These are phyloP conservation scores for Cladorrhinum sp. DNA, from an alignment of 2,329 filamentous ascomycete genomes.

Conservation along the genomic window DNA sequence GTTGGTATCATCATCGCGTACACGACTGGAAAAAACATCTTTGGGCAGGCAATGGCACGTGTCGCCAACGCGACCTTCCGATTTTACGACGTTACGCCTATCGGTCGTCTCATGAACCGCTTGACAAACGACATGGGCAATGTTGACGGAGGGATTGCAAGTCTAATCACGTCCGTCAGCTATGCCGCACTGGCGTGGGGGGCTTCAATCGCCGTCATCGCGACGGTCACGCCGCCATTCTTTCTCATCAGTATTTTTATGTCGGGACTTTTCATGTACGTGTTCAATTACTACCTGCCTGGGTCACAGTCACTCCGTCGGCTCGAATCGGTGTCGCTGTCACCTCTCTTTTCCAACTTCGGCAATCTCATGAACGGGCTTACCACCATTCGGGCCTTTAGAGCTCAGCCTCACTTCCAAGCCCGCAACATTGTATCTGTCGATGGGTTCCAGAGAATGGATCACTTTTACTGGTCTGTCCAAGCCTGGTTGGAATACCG, in stretches of 20 bases:
- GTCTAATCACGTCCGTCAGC: slow-evolving; percentile 67
- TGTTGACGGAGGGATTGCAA: slow-evolving; percentile 80
- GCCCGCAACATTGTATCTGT: slow-evolving; percentile 75
- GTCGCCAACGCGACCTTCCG: slow-evolving; percentile 81
- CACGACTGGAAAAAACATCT: slow-evolving; percentile 71
- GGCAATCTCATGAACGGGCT: slow-evolving; percentile 82
- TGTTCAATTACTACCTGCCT: slow-evolving; percentile 75
- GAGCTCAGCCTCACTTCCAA: slow-evolving; percentile 75
- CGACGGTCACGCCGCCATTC: slow-evolving; percentile 73
- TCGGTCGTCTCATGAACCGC: slow-evolving; percentile 87
- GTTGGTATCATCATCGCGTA: slow-evolving; percentile 77
- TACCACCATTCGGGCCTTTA: slow-evolving; percentile 81
- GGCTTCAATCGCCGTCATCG: slow-evolving; percentile 73
- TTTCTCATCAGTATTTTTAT: slow-evolving; percentile 68
- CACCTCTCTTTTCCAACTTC: slow-evolving; percentile 88
- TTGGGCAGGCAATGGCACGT: slow-evolving; percentile 66
- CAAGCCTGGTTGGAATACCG: slow-evolving; percentile 82
- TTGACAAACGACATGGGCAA: slow-evolving; percentile 88
- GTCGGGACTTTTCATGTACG: slow-evolving; percentile 64
- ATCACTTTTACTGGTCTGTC: slow-evolving; percentile 91
- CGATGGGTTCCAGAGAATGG: slow-evolving; percentile 88
- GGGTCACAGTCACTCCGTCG: slow-evolving; percentile 79
- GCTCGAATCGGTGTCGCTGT: slow-evolving; percentile 85
- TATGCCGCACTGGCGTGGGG: slow-evolving; percentile 69
- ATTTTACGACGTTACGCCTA: slow-evolving; percentile 87